Base-by-base conservation (phyloP, 768 basidiomycete species). In the Mycena pura region DNA sequence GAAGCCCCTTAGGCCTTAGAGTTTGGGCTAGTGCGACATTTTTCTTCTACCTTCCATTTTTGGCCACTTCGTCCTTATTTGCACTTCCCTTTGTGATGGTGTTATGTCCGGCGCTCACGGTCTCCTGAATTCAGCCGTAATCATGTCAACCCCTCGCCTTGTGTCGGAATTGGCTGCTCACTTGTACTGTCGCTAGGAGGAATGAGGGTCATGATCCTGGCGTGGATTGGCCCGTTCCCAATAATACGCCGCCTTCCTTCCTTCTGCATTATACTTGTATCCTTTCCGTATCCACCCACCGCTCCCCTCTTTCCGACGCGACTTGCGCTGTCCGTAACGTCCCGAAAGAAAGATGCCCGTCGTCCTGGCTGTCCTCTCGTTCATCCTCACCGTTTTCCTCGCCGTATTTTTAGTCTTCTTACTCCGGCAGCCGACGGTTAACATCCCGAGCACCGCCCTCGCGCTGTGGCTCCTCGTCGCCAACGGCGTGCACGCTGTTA, bases 401-500 rank as follows among this genome's bases (percentile, higher is more conserved):
- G 48, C 48, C 49, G 60, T 54, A 56, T 62, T 56, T 62, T 34
- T 62, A 51, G 50, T 38, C 9, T 19, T 56, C 28, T 43, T 62
- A 7, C 19, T 56, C 17, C 54, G 54, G 22, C 60, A 48, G 24
- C 54, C 52, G 7, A 36, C 47, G 5, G 25, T 50, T 8, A 50
- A 44, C 19, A 56, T 36, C 25, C 5, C 60, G 2, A 51, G 31
- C 15, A 15, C 51, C 10, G 15, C 60, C 13, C 13, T 62, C 34
- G 54, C 24, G 0, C 6, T 55, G 5, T 62, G 60, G 60, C 41
- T 62, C 6, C 31, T 62, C n/a, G 14, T 62, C 6, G 60, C 47
- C 6, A 62, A 62, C 43, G n/a, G n/a, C 34, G 47, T 62, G 6
- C 60, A 62, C 41, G 54, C 40, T 27, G 39, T 62, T 27, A 62